Percentiles rank a stretch among this genome's conserved stretches.
These are phyloP conservation scores for Phytophthora aleatoria DNA, from an alignment of 352 stramenopile species.

Conservation along the genomic window DNA sequence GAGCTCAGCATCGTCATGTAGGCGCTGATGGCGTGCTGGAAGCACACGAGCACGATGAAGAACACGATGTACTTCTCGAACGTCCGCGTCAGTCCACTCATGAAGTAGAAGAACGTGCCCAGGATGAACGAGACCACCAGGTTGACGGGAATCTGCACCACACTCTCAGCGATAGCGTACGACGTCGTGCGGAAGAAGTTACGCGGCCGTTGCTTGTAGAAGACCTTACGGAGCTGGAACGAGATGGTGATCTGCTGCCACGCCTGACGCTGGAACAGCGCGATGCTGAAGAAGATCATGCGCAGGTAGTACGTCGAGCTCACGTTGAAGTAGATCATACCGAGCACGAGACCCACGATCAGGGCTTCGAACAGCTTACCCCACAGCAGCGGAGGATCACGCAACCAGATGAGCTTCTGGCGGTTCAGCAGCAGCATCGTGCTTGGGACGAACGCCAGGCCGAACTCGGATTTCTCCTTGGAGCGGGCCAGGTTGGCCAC, in stretches of 20 bases:
- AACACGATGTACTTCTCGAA: constrained; percentile 82
- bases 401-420: constrained; percentile 72
- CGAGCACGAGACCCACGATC: constrained; percentile 80
- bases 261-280: constrained; percentile 71
- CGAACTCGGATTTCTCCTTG: constrained; percentile 60
- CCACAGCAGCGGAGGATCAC: constrained; percentile 61
- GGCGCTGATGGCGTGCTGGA: constrained; percentile 70
- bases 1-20: constrained; percentile 72
- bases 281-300: constrained; percentile 77
- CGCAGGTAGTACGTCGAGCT: constrained; percentile 62
- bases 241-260: constrained; percentile 77
- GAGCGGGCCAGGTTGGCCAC: constrained; percentile 51
- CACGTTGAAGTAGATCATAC: constrained; percentile 72
- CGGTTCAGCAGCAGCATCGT: constrained; percentile 60
- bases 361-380: constrained; percentile 66
- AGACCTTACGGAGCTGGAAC: constrained; percentile 80
- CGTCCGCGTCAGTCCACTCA: constrained; percentile 75
- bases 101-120: constrained; percentile 88
- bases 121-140: constrained; percentile 67
- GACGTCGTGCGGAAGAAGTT: constrained; percentile 91
- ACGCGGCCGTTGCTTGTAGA: constrained; percentile 88
- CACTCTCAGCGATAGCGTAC: constrained; percentile 73
- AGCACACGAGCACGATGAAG: constrained; percentile 72
- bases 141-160: constrained; percentile 66
- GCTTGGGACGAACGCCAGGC: constrained; percentile 46